Conservation (phyloP, 768 basidiomycete species). For the Thelephora ganbajun region DNA sequence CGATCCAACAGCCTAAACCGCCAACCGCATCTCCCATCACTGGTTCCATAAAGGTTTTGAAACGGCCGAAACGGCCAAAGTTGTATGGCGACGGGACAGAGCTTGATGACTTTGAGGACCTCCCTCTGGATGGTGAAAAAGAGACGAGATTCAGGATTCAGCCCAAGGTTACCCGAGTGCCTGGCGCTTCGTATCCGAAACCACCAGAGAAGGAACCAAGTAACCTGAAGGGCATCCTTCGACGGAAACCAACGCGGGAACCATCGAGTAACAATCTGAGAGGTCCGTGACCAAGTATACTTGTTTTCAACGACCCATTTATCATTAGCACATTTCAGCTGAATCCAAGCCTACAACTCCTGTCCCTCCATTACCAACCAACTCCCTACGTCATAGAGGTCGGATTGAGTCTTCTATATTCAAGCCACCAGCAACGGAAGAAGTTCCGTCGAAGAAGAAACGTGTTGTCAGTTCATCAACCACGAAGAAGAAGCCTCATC, state of each 20-base stretch:
- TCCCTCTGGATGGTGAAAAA: conserved; percentile 75
- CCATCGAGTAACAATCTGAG: conserved; percentile 21
- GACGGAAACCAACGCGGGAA: conserved; percentile 41
- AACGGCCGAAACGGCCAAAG: conserved; percentile 62
- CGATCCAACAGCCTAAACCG: conserved; percentile 21
- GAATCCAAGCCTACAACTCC: neutral
- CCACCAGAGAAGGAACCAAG: conserved; percentile 22
- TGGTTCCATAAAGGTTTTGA: conserved; percentile 49
- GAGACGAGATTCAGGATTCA: conserved; percentile 64
- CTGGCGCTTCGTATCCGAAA: conserved; percentile 34
- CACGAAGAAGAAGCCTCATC: conserved; percentile 64
- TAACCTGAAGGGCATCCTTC: conserved; percentile 39
- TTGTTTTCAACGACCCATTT: neutral
- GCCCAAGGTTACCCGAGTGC: conserved; percentile 57
- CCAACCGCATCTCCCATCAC: conserved; percentile 23
- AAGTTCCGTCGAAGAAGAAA: conserved; percentile 29
- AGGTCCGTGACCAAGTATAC: conserved; percentile 23
- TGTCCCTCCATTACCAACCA: conserved; percentile 24
- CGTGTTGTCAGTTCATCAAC: conserved; percentile 32
- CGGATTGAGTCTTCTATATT: conserved; percentile 37
- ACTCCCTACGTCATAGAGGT: conserved; percentile 41
- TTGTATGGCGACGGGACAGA: conserved; percentile 84
- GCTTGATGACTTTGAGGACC: conserved; percentile 77
- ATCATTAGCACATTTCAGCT: neutral
- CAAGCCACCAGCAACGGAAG: conserved; percentile 21